Percentiles rank a stretch among this genome's conserved stretches.
Conservation (phyloP, 345 rosid species). For the Ceriops zippeliana region DNA sequence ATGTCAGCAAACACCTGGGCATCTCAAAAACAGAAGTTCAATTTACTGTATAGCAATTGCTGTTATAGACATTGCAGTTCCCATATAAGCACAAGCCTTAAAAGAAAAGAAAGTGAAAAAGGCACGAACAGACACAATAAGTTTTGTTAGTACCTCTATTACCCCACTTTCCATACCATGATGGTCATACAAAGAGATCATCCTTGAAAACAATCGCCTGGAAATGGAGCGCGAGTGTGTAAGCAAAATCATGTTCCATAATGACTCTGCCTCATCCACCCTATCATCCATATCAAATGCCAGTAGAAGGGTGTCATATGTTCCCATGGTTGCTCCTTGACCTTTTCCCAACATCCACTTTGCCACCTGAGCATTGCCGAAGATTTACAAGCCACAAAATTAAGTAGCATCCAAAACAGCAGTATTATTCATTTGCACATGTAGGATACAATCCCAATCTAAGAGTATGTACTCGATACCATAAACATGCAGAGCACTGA, state of each 20-base stretch:
- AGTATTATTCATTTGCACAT: background rate
- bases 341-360: slow-evolving; percentile 98
- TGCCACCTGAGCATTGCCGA: slow-evolving; percentile 50
- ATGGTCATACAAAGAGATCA: slow-evolving; percentile 79
- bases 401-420: slow-evolving; percentile 4
- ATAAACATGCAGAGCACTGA: background rate
- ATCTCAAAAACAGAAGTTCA: slow-evolving; percentile 7
- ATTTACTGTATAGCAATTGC: background rate
- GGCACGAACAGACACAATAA: background rate
- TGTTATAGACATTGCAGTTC: background rate
- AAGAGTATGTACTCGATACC: too few species aligned
- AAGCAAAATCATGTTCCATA: slow-evolving; percentile 86
- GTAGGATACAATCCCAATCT: too few species aligned
- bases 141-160: slow-evolving; percentile 49
- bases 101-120: background rate
- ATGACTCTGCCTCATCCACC: slow-evolving; percentile 67
- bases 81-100: background rate
- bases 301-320: slow-evolving; percentile 66
- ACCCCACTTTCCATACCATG: slow-evolving; percentile 62
- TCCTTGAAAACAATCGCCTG: slow-evolving; percentile 70
- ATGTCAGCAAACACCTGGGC: slow-evolving; percentile 81
- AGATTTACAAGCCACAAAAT: slow-evolving; percentile 10
- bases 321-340: slow-evolving; percentile 87
- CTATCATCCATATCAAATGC: slow-evolving; percentile 85
- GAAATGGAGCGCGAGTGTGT: slow-evolving; percentile 74